Evolutionary conservation across 83 land plant genomes (phyloP).

Genomic region (Larix sibirica): DNA sequence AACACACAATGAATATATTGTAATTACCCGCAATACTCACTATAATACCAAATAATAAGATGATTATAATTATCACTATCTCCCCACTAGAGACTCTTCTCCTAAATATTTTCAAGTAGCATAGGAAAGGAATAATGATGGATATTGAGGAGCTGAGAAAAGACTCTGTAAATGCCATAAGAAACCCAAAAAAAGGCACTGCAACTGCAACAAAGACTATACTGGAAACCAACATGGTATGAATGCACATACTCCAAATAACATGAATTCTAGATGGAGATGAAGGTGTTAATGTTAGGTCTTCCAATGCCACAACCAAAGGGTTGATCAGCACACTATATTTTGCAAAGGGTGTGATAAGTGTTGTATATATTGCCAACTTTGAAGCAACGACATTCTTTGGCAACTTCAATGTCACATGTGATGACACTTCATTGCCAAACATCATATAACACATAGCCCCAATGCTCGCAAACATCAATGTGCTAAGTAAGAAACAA

Average conservation of each 20-base stretch:
- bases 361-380: constrained; percentile 74
- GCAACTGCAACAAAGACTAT: constrained; percentile 56
- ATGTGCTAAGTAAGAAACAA: constrained; percentile 56
- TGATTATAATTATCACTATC: constrained; percentile 21
- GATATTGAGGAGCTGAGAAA: constrained; percentile 66
- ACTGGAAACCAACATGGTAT: constrained; percentile 48
- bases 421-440: constrained; percentile 66
- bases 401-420: constrained; percentile 85
- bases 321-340: constrained; percentile 66
- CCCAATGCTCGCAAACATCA: constrained; percentile 68
- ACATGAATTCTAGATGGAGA: background rate
- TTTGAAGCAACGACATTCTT: constrained; percentile 41
- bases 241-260: constrained; percentile 12
- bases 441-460: constrained; percentile 82
- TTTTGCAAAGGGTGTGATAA: constrained; percentile 73
- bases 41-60: constrained; percentile 33
- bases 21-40: constrained; percentile 42
- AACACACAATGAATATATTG: background rate
- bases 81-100: constrained; percentile 21
- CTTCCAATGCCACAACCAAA: constrained; percentile 63
- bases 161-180: constrained; percentile 84
- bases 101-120: constrained; percentile 63
- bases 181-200: constrained; percentile 73
- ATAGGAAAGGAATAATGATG: constrained; percentile 67
- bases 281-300: constrained; percentile 16